These are phyloP conservation scores for Dissoconium aciculare DNA, from an alignment of 2,329 filamentous ascomycete genomes.

Conservation along the genomic window DNA sequence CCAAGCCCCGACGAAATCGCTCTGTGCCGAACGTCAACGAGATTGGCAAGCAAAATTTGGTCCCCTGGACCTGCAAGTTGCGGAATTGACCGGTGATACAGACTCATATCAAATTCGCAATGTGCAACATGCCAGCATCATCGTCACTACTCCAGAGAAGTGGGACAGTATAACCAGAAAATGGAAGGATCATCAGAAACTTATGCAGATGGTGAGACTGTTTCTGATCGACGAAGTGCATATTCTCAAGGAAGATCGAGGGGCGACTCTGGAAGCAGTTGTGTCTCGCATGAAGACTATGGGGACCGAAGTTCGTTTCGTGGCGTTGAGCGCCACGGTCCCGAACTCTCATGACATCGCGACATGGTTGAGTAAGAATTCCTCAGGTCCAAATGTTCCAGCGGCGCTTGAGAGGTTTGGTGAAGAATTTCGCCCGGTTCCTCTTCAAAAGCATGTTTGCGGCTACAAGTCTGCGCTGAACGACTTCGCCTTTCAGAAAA, in stretches of 20 bases:
- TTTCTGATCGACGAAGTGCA: slow-evolving; percentile 83
- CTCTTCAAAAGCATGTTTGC: slow-evolving; percentile 60
- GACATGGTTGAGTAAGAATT: slow-evolving; percentile 57
- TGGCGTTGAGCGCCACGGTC: slow-evolving; percentile 70
- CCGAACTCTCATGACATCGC: slow-evolving; percentile 72
- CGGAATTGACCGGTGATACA: slow-evolving; percentile 72
- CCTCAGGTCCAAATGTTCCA: slow-evolving; percentile 44
- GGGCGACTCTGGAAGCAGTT: slow-evolving; percentile 67
- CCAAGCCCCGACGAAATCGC: slow-evolving; percentile 68
- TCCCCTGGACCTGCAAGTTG: slow-evolving; percentile 50
- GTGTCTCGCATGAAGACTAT: slow-evolving; percentile 79
- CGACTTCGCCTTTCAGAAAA: slow-evolving; percentile 62
- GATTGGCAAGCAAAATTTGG: slow-evolving; percentile 69
- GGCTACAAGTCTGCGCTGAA: slow-evolving; percentile 52
- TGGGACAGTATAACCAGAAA: slow-evolving; percentile 83
- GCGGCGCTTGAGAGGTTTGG: slow-evolving; percentile 57
- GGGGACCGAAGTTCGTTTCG: slow-evolving; percentile 58
- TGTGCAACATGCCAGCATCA: slow-evolving; percentile 62
- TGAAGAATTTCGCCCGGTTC: slow-evolving; percentile 67
- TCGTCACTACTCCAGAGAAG: slow-evolving; percentile 79
- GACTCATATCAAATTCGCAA: slow-evolving; percentile 49
- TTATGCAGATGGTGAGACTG: slow-evolving; percentile 61
- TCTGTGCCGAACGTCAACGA: slow-evolving; percentile 60
- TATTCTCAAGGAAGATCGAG: slow-evolving; percentile 64
- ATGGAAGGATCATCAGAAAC: slow-evolving; percentile 64